Evolutionary conservation across 164 flowering plant species (phyloP).

Genomic region (Amborella trichopoda): DNA sequence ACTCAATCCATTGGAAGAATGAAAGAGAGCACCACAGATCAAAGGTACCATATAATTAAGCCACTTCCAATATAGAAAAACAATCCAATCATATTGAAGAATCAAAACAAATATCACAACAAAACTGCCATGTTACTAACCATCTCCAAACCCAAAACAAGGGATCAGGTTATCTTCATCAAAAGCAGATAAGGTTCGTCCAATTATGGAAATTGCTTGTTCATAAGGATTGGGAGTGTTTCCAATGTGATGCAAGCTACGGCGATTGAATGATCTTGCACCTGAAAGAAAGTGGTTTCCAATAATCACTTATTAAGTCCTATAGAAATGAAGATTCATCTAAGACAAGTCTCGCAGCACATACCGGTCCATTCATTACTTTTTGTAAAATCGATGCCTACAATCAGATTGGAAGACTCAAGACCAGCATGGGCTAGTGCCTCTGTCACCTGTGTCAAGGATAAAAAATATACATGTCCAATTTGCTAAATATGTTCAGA

Average conservation of each 20-base stretch:
- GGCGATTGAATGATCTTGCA: conserved; percentile 30
- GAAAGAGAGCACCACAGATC: not conserved
- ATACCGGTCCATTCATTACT: conserved; percentile 98
- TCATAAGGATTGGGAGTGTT: conserved; percentile 46
- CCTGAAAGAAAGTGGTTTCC: conserved; percentile 46
- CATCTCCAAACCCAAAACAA: conserved; percentile 71
- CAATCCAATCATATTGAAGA: too few relatives aligned
- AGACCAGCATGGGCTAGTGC: conserved; percentile 76
- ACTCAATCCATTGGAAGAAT: not conserved
- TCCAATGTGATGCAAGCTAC: conserved; percentile 50
- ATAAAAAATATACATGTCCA: conserved; percentile 1
- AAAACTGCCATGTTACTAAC: too few relatives aligned
- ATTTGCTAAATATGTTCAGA: too few relatives aligned
- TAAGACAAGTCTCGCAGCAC: conserved; percentile 39
- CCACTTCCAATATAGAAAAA: too few relatives aligned
- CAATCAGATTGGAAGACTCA: conserved; percentile 91
- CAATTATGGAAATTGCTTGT: conserved; percentile 61
- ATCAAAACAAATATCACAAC: too few relatives aligned
- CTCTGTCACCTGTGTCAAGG: conserved; percentile 46
- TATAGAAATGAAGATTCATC: too few relatives aligned
- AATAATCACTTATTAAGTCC: not conserved
- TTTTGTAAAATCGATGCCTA: conserved; percentile 92
- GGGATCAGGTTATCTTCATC: conserved; percentile 69
- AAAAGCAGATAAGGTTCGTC: conserved; percentile 53
- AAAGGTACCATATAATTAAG: too few relatives aligned